A percentile compares a stretch with the other conserved stretches of the same genome.
Evolutionary conservation across 306 rosid species (phyloP).

Genomic region (Rubus parviflorus): DNA sequence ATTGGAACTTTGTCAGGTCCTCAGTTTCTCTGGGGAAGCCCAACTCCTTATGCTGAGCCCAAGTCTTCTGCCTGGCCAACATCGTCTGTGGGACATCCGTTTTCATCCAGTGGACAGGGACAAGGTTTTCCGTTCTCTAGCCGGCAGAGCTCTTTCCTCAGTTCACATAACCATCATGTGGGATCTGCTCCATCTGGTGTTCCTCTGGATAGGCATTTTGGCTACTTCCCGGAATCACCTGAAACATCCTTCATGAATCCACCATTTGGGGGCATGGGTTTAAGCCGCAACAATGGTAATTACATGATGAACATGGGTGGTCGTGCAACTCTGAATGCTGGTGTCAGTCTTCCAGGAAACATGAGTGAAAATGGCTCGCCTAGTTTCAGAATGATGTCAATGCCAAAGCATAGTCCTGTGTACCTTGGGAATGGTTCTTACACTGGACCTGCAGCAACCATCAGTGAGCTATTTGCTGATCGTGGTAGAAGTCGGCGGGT

Average conservation of each 20-base stretch:
- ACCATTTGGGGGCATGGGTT: conserved; percentile 54
- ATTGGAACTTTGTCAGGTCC: conserved; percentile 85
- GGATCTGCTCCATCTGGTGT: conserved; percentile 94
- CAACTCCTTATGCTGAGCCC: conserved; percentile 62
- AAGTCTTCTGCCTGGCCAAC: conserved; percentile 73
- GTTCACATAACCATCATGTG: conserved; percentile 67
- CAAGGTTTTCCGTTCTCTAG: conserved; percentile 60
- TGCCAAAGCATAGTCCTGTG: conserved; percentile 66
- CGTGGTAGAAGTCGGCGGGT: conserved; percentile 64
- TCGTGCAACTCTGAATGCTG: conserved; percentile 50
- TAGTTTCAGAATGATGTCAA: conserved; percentile 71
- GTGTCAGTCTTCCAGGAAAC: conserved; percentile 64
- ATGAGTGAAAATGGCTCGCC: conserved; percentile 63
- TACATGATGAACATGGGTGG: conserved; percentile 62
- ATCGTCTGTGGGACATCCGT: conserved; percentile 59
- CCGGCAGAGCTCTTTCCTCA: conserved; percentile 53
- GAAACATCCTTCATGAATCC: conserved; percentile 66
- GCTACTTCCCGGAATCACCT: conserved; percentile 76
- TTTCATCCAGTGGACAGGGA: conserved; percentile 67
- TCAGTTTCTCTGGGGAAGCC: conserved; percentile 97
- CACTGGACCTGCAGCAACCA: conserved; percentile 51
- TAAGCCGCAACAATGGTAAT: conserved; percentile 58
- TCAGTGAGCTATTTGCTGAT: conserved; percentile 59
- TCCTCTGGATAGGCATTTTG: conserved; percentile 75
- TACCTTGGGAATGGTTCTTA: conserved; percentile 69